These are phyloP conservation scores for Thuja plicata DNA, from an alignment of 83 land plant genomes.

Conservation along the genomic window DNA sequence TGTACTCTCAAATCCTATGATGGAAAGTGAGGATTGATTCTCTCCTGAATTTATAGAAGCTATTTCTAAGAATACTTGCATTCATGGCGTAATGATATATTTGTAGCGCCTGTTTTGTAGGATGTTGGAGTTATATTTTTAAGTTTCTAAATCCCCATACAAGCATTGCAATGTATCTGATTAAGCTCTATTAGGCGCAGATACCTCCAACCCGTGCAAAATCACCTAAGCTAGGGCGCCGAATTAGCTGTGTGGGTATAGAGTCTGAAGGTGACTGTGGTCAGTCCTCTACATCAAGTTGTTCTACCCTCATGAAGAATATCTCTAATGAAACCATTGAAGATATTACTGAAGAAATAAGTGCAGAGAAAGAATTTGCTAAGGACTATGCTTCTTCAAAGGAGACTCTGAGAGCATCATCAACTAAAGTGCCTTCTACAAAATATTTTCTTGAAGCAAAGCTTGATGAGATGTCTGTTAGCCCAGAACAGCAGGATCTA, in stretches of 20 bases:
- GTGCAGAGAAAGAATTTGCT: neutral
- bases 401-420: neutral
- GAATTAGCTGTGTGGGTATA: conserved; percentile 26
- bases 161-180: neutral
- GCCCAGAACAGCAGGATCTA: conserved; percentile 4
- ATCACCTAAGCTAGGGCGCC: conserved; percentile 77
- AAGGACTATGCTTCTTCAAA: conserved; percentile 13
- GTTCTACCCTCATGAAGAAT: conserved; percentile 33
- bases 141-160: neutral
- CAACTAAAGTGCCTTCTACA: neutral
- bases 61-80: neutral
- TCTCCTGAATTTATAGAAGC: neutral
- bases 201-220: conserved; percentile 67
- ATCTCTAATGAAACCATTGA: neutral
- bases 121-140: neutral
- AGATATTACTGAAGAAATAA: neutral
- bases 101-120: neutral
- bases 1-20: neutral
- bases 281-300: conserved; percentile 11
- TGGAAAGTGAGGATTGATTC: neutral
- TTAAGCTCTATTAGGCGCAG: conserved; percentile 25
- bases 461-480: neutral
- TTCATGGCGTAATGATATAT: neutral
- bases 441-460: neutral
- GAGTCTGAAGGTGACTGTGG: conserved; percentile 1